Base-by-base conservation (phyloP, 371 early-diverging fungal genomes). In the Lichtheimia corymbifera region DNA sequence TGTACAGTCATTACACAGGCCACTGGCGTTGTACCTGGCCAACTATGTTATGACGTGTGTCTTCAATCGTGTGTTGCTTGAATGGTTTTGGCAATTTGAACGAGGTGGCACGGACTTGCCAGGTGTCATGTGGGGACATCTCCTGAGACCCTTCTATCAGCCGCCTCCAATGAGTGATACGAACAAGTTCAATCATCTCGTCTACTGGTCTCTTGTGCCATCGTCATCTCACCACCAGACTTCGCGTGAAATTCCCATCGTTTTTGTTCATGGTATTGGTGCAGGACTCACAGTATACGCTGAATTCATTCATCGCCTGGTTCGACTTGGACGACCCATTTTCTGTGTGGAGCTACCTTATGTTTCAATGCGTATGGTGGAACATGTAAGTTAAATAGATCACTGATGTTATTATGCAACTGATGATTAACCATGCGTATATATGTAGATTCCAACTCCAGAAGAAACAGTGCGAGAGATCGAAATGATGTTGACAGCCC, bases 221-320 rank as follows among this genome's bases (percentile, higher is more conserved):
- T 20, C 64, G 5, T 12, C 52, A 14, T 13, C 53, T n/a, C 11
- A 35, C 30, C 53, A 58, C 30, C 53, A 58, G 24, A 51, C 60
- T 25, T 17, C 47, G 5, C 11, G 7, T 47, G 18, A 50, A 35
- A 67, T 75, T 5, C 89, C 91, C 0, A 61, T 90, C 15, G 82
- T 88, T 1, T 89, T 89, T 59, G 75, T 89, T 25, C 88, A 89
- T 63, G 91, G 91, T 15, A 83, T 91, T 44, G 88, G 86, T 3
- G 73, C 77, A 30, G 89, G 91, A 2, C 64, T 86, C 5, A 64
- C 81, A 9, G 68, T 79, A 44, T 89, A 91, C 61, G 60, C 70
- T 18, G 77, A 80, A 15, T 81, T 87, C 55, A 66, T 91, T 30
- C 68, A 73, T 51, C 72, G 72, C n/a, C 57, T 80, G 35, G 18